Evolutionary conservation across 441 rosid species (phyloP).

Genomic region (Omphalea diandra): DNA sequence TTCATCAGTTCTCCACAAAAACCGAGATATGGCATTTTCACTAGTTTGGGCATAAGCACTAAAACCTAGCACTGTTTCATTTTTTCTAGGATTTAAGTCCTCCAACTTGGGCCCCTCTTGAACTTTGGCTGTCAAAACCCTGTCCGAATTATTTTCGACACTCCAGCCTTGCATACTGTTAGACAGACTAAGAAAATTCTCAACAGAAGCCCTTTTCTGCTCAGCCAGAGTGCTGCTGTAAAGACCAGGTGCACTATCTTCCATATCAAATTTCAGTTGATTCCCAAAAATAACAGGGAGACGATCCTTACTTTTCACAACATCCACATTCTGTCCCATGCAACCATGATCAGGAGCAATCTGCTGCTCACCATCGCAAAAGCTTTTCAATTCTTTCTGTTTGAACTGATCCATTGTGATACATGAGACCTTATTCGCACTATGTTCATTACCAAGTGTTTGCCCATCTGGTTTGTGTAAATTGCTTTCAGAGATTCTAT

Average conservation of each 20-base stretch:
- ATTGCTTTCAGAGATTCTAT: conserved; percentile 26
- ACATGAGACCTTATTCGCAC: conserved; percentile 22
- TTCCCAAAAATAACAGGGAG: conserved; percentile 17
- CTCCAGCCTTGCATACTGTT: conserved; percentile 14
- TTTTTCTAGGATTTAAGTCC: conserved; percentile 29
- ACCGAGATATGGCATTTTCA: conserved; percentile 33
- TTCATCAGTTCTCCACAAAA: conserved; percentile 43
- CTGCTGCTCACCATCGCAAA: conserved; percentile 7
- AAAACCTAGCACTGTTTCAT: conserved; percentile 28
- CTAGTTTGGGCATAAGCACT: conserved; percentile 20
- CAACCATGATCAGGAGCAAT: conserved; percentile 23
- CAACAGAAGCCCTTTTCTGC: conserved; percentile 33
- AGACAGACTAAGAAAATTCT: conserved; percentile 24
- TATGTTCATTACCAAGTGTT: conserved; percentile 14
- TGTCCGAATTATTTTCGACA: conserved; percentile 22
- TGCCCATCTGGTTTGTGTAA: conserved; percentile 18
- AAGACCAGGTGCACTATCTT: conserved; percentile 19
- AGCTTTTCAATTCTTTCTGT: conserved; percentile 19
- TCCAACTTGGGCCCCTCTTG: conserved; percentile 23
- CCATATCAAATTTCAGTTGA: conserved; percentile 17
- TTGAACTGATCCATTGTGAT: conserved; percentile 10
- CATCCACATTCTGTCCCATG: conserved; percentile 22
- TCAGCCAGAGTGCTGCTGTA: conserved; percentile 25
- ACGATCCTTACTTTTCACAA: conserved; percentile 16
- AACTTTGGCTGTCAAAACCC: conserved; percentile 23